Evolutionary conservation across 1,284 basidiomycete species (phyloP).

Genomic region (Ganoderma meredithae): DNA sequence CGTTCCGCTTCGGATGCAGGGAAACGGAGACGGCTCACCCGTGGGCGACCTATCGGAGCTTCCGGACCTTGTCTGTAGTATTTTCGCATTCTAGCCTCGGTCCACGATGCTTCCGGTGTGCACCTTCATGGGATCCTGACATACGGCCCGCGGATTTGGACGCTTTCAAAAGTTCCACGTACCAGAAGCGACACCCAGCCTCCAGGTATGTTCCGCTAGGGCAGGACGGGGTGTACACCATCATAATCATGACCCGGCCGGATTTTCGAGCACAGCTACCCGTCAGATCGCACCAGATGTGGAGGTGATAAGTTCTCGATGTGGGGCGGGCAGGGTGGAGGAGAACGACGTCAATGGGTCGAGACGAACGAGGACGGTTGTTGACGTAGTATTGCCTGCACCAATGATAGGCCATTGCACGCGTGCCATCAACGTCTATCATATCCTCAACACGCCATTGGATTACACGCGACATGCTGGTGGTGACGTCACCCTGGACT

Average conservation of each 20-base stretch:
- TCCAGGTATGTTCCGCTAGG: neutral
- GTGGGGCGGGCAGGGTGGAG: neutral
- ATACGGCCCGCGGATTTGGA: conserved; percentile 24
- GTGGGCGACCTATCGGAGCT: neutral
- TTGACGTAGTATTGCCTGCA: neutral
- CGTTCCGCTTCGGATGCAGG: neutral
- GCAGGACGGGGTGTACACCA: neutral
- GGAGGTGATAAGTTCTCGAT: neutral
- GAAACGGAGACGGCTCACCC: conserved; percentile 8
- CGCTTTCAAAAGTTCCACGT: conserved; percentile 10
- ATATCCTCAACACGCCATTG: neutral
- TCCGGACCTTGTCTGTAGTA: neutral
- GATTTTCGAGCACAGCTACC: neutral
- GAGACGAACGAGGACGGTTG: neutral
- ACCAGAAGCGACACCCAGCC: conserved; percentile 3
- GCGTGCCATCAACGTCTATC: neutral
- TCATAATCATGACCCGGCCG: conserved; percentile 5
- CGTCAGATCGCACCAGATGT: neutral
- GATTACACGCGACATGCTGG: neutral
- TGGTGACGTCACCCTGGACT: neutral
- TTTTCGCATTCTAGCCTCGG: conserved; percentile 12
- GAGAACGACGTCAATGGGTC: neutral
- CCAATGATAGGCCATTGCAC: no score
- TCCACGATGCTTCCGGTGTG: conserved; percentile 18
- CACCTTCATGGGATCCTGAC: conserved; percentile 23